Evolutionary conservation across 441 rosid genomes (phyloP), one percentile per base, ranked within the genome.

Genomic region (Sinapis alba): DNA sequence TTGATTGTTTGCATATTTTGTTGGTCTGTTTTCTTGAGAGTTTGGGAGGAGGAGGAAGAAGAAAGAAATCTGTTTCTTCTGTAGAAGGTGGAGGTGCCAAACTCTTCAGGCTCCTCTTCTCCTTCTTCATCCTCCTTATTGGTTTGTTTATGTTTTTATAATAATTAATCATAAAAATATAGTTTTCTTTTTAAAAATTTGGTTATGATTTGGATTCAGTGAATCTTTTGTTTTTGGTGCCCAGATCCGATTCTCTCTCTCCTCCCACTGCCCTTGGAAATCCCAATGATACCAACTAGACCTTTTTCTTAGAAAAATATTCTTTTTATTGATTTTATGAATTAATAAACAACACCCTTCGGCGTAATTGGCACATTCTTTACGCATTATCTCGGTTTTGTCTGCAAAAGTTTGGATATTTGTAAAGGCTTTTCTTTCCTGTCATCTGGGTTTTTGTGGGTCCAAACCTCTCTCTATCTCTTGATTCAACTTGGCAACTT

Each of bases 261-360:
- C 72, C 34, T 77, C 77, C 80, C 77, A 66, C 73, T 77, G 69
- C 68, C 77, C 63, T 77, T 77, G 80, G 80, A 72, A 72, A 77
- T 72, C 77, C 62, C 77, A 60, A 77, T 50, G 75, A 57, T 51
- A 62, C 68, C 62, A 71, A 61, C 24, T 62, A 62, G 68, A 21
- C 62, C 61, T 72, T 72, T 62, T 62, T 30, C 18, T 41, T 20
- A 9, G 2, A 4, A 47, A 45, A 47, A 16, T 47, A 47, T 47
- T 47, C 20, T 47, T 71, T n/a, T 6, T 41, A 18, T 24, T 21
- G 6, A 62, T 18, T 12, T 62, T 32, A 41, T 41, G 15, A 16
- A 61, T 58, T 2, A 2, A 30, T 10, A 47, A 47, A 16, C 3
- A 47, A 47, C 54, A 64, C 43, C 72, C 62, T 71, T 71, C 76